A percentile compares a stretch with the other conserved stretches of the same genome.
Conservation (phyloP, 2,329 filamentous ascomycete genomes). For the Aureobasidium sp. region DNA sequence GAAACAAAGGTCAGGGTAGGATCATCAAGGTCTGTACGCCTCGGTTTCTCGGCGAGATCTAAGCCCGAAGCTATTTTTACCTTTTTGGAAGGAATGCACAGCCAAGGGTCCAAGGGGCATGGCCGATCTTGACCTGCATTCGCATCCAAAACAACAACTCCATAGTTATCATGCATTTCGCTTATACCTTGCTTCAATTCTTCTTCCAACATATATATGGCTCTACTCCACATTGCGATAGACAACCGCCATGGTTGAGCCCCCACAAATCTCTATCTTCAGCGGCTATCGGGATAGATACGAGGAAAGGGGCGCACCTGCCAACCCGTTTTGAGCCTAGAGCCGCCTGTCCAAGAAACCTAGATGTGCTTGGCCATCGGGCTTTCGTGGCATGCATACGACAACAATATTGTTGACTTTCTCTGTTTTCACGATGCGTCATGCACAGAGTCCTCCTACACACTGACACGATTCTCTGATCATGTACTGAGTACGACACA, state of each 20-base stretch:
- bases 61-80: neutral
- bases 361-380: neutral
- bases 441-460: neutral
- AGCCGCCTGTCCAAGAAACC: slow-evolving; percentile 2
- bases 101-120: neutral
- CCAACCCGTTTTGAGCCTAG: slow-evolving; percentile 1
- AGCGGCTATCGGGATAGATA: neutral
- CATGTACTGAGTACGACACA: neutral
- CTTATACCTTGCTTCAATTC: neutral
- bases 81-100: neutral
- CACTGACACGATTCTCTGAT: neutral
- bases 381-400: slow-evolving; percentile 8
- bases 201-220: neutral
- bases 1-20: neutral
- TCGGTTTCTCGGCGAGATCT: neutral
- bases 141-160: neutral
- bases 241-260: too few relatives aligned
- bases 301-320: neutral
- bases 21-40: neutral
- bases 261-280: neutral
- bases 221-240: neutral
- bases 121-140: neutral
- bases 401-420: slow-evolving; percentile 2
- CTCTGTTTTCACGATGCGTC: neutral
- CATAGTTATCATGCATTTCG: neutral